Base-by-base conservation (phyloP, 2,329 filamentous ascomycete species). In the Simplicillium aogashimaense region DNA sequence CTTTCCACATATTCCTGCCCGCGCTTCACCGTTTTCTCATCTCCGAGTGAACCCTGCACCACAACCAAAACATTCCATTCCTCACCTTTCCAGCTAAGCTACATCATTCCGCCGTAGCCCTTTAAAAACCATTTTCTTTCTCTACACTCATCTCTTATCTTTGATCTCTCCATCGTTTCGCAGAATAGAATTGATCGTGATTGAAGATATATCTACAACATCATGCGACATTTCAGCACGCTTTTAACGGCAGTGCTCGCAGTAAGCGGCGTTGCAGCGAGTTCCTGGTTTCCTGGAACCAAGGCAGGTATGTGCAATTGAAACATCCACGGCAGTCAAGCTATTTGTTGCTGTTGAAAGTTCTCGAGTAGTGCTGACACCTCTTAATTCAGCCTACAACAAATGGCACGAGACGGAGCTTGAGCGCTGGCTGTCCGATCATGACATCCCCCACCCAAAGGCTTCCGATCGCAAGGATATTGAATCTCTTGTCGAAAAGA, bases 351-450 rank as follows among this genome's bases (percentile, higher is more conserved):
- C 20, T 17, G 7, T 13, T 37, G 15, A 38, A 40, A n/a, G 15
- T 18, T 10, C 11, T 11, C 33, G 18, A 5, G 5, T 35, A 16
- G 5, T 15, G 20, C 20, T 25, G 9, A 25, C 20, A 25, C 5
- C 20, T 25, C 5, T 25, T 32, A 29, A n/a, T 50, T 37, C 56
- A 95, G 90, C 83, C 13, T 97, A 97, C 73, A 95, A 97, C 68
- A 95, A 92, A 62, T 98, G 92, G 92, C 90, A 97, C 55, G 83
- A 97, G 70, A 94, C 86, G 16, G 92, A 98, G 72, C 78, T 98
- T 25, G 90, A 98, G 69, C 79, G 89, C 55, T 98, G 92, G 92
- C 79, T 98, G 37, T 85, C 85, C 25, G 92, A 98, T 59, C 76
- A 97, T 66, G 78, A 89, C 59, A 73, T 98, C 43, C 87, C 90